Evolutionary conservation across 495 filamentous ascomycete species (phyloP).

Genomic region (Penicillium subrubescens): DNA sequence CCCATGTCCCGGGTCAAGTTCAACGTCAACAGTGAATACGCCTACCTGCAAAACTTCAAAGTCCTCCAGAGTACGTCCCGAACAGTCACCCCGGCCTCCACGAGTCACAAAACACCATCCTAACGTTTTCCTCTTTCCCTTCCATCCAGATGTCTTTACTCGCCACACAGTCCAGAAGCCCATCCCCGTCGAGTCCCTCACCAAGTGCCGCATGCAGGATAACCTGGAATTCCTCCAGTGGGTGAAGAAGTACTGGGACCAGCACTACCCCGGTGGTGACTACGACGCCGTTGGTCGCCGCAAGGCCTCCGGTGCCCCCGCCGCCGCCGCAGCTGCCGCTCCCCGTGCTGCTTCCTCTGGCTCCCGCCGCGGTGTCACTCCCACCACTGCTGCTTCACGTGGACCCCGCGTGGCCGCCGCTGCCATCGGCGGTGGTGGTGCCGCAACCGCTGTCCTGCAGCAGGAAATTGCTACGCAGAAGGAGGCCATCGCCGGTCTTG

Average conservation of each 20-base stretch:
- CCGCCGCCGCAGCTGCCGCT: constrained; percentile 40
- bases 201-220: constrained; percentile 99
- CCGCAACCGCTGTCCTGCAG: constrained; percentile 66
- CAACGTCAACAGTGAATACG: constrained; percentile 95
- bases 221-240: constrained; percentile 99
- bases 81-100: not conserved
- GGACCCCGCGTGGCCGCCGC: constrained; percentile 41
- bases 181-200: constrained; percentile 82
- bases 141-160: constrained; percentile 70
- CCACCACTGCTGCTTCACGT: constrained; percentile 62
- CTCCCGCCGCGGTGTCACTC: constrained; percentile 68
- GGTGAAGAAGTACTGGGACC: constrained; percentile 95
- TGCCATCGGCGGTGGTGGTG: constrained; percentile 45
- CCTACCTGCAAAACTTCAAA: constrained; percentile 98
- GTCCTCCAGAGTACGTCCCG: constrained; percentile 79
- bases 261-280: constrained; percentile 93
- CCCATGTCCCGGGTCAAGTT: constrained; percentile 98
- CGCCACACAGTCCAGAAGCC: constrained; percentile 83
- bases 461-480: constrained; percentile 83
- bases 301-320: constrained; percentile 72
- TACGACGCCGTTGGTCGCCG: constrained; percentile 87
- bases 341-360: constrained; percentile 31
- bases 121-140: not conserved
- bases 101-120: not conserved
- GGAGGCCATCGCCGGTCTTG: constrained; percentile 81